These are phyloP conservation scores for Trichoderma breve DNA, from an alignment of 2,329 filamentous ascomycete species.

Conservation along the genomic window DNA sequence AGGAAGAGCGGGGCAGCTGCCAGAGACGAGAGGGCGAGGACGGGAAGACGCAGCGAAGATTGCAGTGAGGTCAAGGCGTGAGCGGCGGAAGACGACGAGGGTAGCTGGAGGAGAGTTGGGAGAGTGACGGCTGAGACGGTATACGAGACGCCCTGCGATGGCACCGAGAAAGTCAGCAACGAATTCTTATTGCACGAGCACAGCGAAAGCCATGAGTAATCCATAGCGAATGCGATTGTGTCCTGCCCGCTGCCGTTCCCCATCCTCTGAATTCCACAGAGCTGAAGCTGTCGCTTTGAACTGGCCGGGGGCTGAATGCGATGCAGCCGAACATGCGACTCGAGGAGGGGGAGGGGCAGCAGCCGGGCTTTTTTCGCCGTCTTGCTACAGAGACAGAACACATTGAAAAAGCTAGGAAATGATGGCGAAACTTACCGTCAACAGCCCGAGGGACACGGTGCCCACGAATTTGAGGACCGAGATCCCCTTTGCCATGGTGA, in stretches of 20 bases:
- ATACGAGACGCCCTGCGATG: conserved; percentile 77
- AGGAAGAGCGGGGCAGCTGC: conserved; percentile 71
- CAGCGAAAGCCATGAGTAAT: not conserved
- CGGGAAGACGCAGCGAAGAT: conserved; percentile 60
- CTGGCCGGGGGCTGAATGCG: not conserved
- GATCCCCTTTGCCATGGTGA: conserved; percentile 68
- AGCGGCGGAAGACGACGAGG: conserved; percentile 68
- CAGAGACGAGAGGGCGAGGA: conserved; percentile 65
- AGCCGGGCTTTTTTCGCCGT: not conserved
- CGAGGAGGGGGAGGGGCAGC: conserved; percentile 2
- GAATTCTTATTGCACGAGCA: not conserved
- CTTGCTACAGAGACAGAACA: not conserved
- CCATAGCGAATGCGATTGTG: not conserved
- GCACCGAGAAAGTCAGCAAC: conserved; percentile 1
- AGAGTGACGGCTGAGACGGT: conserved; percentile 75
- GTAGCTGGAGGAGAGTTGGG: conserved; percentile 76
- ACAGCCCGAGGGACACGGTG: conserved; percentile 80
- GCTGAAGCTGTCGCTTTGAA: not conserved
- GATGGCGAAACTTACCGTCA: conserved; percentile 67
- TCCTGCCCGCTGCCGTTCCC: not conserved
- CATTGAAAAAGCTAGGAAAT: not conserved
- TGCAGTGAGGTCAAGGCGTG: conserved; percentile 69
- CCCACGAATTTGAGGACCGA: conserved; percentile 89
- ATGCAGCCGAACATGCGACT: not conserved
- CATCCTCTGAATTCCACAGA: not conserved